Evolutionary conservation across 768 basidiomycete species (phyloP), one percentile per base, ranked within the genome.

Genomic region (Panaeolus cyanescens): DNA sequence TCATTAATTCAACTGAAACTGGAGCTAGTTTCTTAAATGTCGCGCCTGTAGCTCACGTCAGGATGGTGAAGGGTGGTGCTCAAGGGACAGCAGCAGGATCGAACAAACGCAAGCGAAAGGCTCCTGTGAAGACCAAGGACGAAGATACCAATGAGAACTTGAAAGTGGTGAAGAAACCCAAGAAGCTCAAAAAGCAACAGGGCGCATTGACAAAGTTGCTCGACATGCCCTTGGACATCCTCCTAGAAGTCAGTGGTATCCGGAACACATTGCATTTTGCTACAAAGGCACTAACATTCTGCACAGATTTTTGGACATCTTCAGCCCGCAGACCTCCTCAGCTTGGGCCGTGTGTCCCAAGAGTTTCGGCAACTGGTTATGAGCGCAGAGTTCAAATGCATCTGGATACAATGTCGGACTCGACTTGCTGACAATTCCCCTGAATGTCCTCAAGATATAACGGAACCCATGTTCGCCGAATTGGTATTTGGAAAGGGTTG

Each of bases 171-270:
- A 50, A 50, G n/a, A 50, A n/a, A 20, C 7, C 45, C 10, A 50
- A 13, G 25, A 50, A 22, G 7, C 25, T n/a, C n/a, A n/a, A 1
- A 67, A 28, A 50, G 25, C 36, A 55, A 59, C 64, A 12, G 45
- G 45, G 7, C 30, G n/a, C 25, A 12, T 15, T 50, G 25, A 2
- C 5, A 13, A 20, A 50, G 12, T 10, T 50, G 10, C 45, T 50
- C 25, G 45, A 50, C 10, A 28, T 50, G 45, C 45, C 45, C 8
- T 50, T 50, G 25, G 45, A 50, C 15, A 15, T 50, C 5, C 6
- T 50, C 1, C 15, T 50, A 10, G 45, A 50, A 28, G 45, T 28
- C 25, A 28, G 22, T 3, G 15, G 12, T 28, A 8, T 50, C 13
- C 15, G 5, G 3, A 28, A n/a, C n/a, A n/a, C n/a, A n/a, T n/a